These are phyloP conservation scores for Aspergillus sp. DNA, from an alignment of 2,329 filamentous ascomycete genomes.

Conservation along the genomic window DNA sequence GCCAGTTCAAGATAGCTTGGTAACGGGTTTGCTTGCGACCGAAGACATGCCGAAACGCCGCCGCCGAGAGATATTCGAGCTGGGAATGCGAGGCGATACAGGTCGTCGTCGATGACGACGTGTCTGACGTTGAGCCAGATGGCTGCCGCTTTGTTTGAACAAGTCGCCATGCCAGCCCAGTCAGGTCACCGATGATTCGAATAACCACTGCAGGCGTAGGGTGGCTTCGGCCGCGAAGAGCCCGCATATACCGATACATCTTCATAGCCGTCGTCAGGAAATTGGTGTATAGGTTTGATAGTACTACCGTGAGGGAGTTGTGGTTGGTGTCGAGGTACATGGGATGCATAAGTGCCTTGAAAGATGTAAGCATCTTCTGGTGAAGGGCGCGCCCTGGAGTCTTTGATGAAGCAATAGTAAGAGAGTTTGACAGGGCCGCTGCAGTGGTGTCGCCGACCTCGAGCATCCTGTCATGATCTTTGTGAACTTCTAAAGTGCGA, in stretches of 20 bases:
- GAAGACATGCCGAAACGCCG: conserved; percentile 70
- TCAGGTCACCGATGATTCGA: conserved; percentile 63
- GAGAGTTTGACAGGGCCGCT: conserved; percentile 62
- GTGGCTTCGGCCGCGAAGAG: conserved; percentile 54
- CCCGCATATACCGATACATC: conserved; percentile 60
- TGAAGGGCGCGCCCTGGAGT: conserved; percentile 75
- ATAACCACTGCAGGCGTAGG: conserved; percentile 63
- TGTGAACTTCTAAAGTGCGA: conserved; percentile 70
- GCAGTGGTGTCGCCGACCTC: conserved; percentile 53
- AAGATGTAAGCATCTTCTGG: conserved; percentile 70
- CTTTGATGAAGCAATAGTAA: conserved; percentile 76
- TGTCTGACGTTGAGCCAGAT: conserved; percentile 4
- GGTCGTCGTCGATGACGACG: conserved; percentile 45
- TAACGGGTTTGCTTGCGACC: conserved; percentile 70
- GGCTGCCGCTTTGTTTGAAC: conserved; percentile 55
- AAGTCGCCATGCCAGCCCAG: conserved; percentile 63
- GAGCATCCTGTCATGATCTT: conserved; percentile 57
- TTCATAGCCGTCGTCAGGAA: conserved; percentile 79
- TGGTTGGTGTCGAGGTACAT: conserved; percentile 59
- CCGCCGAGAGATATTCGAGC: conserved; percentile 63
- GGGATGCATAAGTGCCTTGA: conserved; percentile 78
- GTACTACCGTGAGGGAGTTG: conserved; percentile 68
- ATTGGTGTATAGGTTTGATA: conserved; percentile 71
- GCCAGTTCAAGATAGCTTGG: conserved; percentile 64
- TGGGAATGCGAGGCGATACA: conserved; percentile 63